Conservation (phyloP, 2,329 filamentous ascomycete genomes). For the Akanthomyces dipterigenus region DNA sequence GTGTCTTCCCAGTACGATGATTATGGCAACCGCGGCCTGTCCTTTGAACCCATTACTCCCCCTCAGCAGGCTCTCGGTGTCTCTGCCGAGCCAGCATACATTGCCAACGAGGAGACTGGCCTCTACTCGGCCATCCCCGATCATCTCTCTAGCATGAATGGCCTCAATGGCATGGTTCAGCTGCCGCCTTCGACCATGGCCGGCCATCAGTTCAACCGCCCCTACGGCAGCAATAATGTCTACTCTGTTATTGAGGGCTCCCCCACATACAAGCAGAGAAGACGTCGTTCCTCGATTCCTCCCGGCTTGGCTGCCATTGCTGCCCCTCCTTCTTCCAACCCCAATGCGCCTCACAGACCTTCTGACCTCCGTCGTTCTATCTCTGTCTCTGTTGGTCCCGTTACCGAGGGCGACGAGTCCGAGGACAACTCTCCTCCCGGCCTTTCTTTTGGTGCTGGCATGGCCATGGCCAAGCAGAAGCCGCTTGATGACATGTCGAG, state of each 20-base stretch:
- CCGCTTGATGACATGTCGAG: slow-evolving; percentile 66
- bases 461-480: slow-evolving; percentile 64
- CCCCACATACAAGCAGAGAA: slow-evolving; percentile 95
- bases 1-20: slow-evolving; percentile 98
- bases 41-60: slow-evolving; percentile 93
- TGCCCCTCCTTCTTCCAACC: slow-evolving; percentile 55
- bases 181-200: slow-evolving; percentile 79
- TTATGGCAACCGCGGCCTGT: slow-evolving; percentile 92
- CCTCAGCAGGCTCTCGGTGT: slow-evolving; percentile 83
- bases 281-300: slow-evolving; percentile 87
- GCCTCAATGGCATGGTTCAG: slow-evolving; percentile 84
- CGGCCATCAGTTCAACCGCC: slow-evolving; percentile 70
- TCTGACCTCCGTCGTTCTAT: slow-evolving; percentile 89
- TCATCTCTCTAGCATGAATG: slow-evolving; percentile 63
- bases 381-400: slow-evolving; percentile 76
- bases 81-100: slow-evolving; percentile 86
- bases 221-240: slow-evolving; percentile 68
- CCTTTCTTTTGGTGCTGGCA: slow-evolving; percentile 62
- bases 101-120: slow-evolving; percentile 95
- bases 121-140: slow-evolving; percentile 94
- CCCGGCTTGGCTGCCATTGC: slow-evolving; percentile 65
- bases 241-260: slow-evolving; percentile 97
- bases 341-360: slow-evolving; percentile 61
- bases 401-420: slow-evolving; percentile 72
- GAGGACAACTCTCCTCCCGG: slow-evolving; percentile 74